phyloP scores from a whole-genome alignment of 345 rosid genomes.

The Eucalyptus curtisii region DNA sequence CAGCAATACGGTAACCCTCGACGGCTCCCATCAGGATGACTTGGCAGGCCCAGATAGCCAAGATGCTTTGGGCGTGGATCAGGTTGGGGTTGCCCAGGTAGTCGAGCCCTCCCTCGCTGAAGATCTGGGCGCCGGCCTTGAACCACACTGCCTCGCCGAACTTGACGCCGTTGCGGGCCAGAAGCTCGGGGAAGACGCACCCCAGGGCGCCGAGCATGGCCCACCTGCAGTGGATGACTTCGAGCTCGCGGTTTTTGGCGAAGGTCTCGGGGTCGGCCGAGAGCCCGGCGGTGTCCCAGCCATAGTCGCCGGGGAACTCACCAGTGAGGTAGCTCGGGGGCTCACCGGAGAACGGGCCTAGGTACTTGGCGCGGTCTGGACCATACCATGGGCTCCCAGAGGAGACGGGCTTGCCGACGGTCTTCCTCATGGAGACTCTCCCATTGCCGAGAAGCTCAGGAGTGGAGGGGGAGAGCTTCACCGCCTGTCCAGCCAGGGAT shows the following conservation, averaged over 20 bases:
- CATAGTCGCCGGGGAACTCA: constrained; percentile 6
- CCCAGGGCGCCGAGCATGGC: constrained; percentile 11
- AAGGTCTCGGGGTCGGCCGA: constrained; percentile 8
- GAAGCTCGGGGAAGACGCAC: constrained; percentile 2
- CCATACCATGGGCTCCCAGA: constrained; percentile 10
- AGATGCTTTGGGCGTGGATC: constrained; percentile 15
- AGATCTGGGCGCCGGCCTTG: constrained; percentile 1
- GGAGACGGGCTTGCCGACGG: background rate
- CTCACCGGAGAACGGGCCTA: constrained; percentile 6
- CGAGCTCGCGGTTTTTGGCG: constrained; percentile 3
- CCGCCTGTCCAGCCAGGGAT: constrained; percentile 35
- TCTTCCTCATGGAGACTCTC: constrained; percentile 38
- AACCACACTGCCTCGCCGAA: constrained; percentile 4
- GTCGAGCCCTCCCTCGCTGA: constrained; percentile 4
- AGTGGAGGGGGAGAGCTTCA: constrained; percentile 23
- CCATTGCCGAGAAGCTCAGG: constrained; percentile 15
- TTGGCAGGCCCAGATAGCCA: constrained; percentile 4
- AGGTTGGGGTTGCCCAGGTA: constrained; percentile 7
- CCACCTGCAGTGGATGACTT: constrained; percentile 11
- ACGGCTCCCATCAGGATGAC: constrained; percentile 6
- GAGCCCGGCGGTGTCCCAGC: constrained; percentile 3
- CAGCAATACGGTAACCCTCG: background rate
- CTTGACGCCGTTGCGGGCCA: constrained; percentile 1
- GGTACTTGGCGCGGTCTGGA: constrained; percentile 1
- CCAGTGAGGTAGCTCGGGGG: constrained; percentile 2